Conservation (phyloP, 345 rosid genomes). For the Clausena lansium region DNA sequence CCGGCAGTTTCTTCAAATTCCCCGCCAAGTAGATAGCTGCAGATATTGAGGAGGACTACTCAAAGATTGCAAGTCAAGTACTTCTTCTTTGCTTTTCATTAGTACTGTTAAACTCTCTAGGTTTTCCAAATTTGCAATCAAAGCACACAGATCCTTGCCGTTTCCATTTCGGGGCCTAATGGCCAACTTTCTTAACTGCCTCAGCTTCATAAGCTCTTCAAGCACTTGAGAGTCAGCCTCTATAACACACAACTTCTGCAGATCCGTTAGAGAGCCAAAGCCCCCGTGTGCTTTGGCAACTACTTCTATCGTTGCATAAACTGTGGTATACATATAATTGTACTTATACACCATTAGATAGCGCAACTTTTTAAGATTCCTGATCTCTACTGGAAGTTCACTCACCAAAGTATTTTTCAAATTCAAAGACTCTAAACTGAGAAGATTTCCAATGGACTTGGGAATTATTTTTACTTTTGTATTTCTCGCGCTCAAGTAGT, state of each 20-base stretch:
- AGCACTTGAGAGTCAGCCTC: too few relatives aligned
- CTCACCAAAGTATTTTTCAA: too few relatives aligned
- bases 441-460: conserved; percentile 7
- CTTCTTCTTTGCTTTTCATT: neutral
- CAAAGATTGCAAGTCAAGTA: conserved; percentile 12
- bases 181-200: conserved; percentile 1
- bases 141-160: neutral
- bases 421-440: neutral
- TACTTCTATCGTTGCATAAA: too few relatives aligned
- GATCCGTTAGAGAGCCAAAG: neutral
- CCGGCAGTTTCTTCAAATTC: neutral
- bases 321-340: too few relatives aligned
- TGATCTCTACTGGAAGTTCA: neutral
- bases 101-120: neutral
- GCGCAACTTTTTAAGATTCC: neutral
- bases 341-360: neutral
- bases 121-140: conserved; percentile 9
- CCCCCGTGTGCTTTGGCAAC: neutral
- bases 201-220: neutral
- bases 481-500: too few relatives aligned
- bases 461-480: neutral
- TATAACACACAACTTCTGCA: neutral
- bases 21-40: neutral
- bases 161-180: neutral
- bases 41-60: neutral